phyloP scores from a whole-genome alignment of 805 yeast species.

The Cyberlindnera galapagoensis region DNA sequence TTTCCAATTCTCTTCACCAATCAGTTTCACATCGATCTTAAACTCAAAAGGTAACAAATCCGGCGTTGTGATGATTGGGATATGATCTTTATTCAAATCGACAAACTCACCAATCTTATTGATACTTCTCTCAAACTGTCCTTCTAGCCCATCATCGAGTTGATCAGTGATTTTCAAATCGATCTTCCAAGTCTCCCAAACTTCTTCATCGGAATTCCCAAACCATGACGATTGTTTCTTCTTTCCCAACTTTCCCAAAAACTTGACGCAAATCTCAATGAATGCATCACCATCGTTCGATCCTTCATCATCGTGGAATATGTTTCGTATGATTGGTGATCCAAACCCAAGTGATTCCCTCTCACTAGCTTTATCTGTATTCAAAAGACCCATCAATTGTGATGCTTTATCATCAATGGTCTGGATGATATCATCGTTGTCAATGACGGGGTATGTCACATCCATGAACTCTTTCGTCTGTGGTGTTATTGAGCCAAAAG shows the following conservation, averaged over 20 bases:
- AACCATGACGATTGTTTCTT: slow-evolving; percentile 51
- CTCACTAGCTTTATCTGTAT: no score
- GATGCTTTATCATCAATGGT: no score
- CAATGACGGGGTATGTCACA: background rate
- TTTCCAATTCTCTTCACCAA: slow-evolving; percentile 24
- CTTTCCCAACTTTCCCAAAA: slow-evolving; percentile 33
- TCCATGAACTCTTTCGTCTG: slow-evolving; percentile 47
- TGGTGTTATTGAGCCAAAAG: slow-evolving; percentile 61
- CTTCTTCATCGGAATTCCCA: slow-evolving; percentile 35
- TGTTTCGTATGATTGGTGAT: background rate
- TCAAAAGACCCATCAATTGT: no score
- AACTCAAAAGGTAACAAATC: slow-evolving; percentile 64
- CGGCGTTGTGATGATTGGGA: slow-evolving; percentile 67
- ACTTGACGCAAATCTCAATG: slow-evolving; percentile 33
- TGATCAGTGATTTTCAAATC: no score
- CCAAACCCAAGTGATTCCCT: background rate
- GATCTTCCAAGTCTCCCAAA: slow-evolving; percentile 49
- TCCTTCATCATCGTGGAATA: slow-evolving; percentile 2
- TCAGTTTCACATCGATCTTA: slow-evolving; percentile 26
- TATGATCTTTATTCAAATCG: slow-evolving; percentile 54
- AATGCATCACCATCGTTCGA: slow-evolving; percentile 16
- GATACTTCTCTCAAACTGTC: slow-evolving; percentile 13
- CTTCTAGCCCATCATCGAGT: no score
- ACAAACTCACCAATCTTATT: slow-evolving; percentile 35
- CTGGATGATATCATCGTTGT: background rate